Evolutionary conservation across 441 rosid genomes (phyloP), one percentile per base, ranked within the genome.

Genomic region (Arabidopsis lyrata): DNA sequence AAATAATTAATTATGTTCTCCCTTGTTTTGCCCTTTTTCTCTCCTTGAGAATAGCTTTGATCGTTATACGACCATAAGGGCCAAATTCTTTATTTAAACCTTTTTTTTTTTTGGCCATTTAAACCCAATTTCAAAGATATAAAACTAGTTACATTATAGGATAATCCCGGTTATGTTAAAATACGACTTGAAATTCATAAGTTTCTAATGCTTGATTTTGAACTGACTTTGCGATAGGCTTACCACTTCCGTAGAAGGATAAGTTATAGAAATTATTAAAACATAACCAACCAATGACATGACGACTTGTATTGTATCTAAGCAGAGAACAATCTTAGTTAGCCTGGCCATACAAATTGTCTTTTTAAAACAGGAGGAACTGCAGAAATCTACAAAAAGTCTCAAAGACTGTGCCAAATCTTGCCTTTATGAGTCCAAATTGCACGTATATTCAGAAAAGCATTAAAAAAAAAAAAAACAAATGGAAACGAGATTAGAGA

Each of bases 21-120:
- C 24, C 27, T 32, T 53, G 69, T n/a, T 53, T 29, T 31, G 34
- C 36, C 69, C 32, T 18, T 53, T 72, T 62, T 34, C 4, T 53
- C 70, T 72, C 70, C 76, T 53, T 52, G 31, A 29, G 45, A 72
- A 72, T 72, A 61, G 76, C 45, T 72, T 5, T 6, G 18, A 18
- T 39, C 53, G 68, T 62, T 62, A 8, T 29, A 39, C 44, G 45
- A 63, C 55, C 20, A 3, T 22, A 34, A 32, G 7, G 47, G 9
- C 48, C 38, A 53, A 35, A 52, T 72, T 62, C 47, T 14, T 59
- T 70, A n/a, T n/a, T n/a, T n/a, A n/a, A n/a, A n/a, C n/a, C n/a
- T n/a, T n/a, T n/a, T n/a, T n/a, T n/a, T n/a, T n/a, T n/a, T n/a
- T n/a, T n/a, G n/a, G n/a, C n/a, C n/a, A 2, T 13, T 11, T n/a